Conservation (phyloP, 306 rosid species). For the Betula pendula region DNA sequence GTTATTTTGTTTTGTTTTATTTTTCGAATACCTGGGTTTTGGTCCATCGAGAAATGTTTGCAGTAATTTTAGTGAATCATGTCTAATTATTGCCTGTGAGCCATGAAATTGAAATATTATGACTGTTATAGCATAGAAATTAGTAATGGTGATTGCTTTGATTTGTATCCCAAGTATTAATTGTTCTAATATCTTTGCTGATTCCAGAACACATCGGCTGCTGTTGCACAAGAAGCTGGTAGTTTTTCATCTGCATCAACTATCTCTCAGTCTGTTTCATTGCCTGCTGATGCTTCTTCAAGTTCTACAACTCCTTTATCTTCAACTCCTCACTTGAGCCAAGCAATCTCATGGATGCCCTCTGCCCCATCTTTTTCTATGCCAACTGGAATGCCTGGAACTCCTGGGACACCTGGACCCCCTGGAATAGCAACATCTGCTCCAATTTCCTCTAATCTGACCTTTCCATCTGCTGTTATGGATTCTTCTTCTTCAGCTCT, state of each 20-base stretch:
- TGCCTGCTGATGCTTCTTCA: constrained; percentile 42
- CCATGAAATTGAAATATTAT: background rate
- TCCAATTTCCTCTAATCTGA: constrained; percentile 40
- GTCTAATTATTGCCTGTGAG: background rate
- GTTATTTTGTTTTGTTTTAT: background rate
- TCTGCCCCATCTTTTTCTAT: constrained; percentile 43
- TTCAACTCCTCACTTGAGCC: constrained; percentile 50
- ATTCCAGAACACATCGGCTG: constrained; percentile 48
- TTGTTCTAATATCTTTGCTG: constrained; percentile 30
- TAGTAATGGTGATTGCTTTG: background rate
- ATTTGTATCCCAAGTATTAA: background rate
- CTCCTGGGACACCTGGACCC: constrained; percentile 66
- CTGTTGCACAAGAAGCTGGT: constrained; percentile 41
- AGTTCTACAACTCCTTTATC: constrained; percentile 37
- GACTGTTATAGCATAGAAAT: background rate
- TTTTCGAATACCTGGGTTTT: background rate
- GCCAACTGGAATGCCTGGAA: constrained; percentile 48
- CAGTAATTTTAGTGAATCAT: background rate
- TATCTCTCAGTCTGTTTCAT: constrained; percentile 41
- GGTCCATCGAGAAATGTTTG: background rate
- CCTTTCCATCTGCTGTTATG: constrained; percentile 32
- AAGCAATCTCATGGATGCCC: constrained; percentile 54
- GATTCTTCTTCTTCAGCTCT: constrained; percentile 51
- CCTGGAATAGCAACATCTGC: constrained; percentile 60
- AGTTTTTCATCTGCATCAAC: constrained; percentile 47